Base-by-base conservation (phyloP, 768 basidiomycete species). In the Pleurotus platypus region DNA sequence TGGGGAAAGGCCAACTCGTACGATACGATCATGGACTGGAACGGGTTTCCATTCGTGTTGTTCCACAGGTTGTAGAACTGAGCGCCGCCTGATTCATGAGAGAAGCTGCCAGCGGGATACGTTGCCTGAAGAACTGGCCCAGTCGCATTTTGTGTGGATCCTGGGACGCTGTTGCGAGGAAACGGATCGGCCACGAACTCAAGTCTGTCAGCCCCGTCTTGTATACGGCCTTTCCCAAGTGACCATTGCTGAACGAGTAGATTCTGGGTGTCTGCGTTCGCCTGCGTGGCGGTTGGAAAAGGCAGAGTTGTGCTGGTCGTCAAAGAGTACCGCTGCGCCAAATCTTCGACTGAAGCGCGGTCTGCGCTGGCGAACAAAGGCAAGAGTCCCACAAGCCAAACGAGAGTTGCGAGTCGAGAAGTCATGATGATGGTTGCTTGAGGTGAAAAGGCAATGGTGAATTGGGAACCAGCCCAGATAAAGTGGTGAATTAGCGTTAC, bases 21-120 rank as follows among this genome's bases (percentile, higher is more conserved):
- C 6, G 83, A 78, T 15, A 90, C 68, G 55, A 89, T 68, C 87
- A 91, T 87, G 42, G 83, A 80, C 59, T 81, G 73, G 62, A 88
- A 89, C 16, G 71, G 69, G 24, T 78, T 77, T 3, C 77, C 78
- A 58, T 83, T 79, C 2, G 79, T 76, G 5, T 78, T 73, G 61
- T 90, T 87, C 85, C 87, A 90, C 4, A 87, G 68, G 61, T 81
- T 78, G 63, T 80, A 83, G 61, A 87, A 83, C 63, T 92, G 88
- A 26, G 80, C 75, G 2, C 90, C 89, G 47, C 88, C 84, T 12
- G 78, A 78, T 51, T 75, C 71, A 62, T 81, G 78, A 8, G 80
- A 81, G 70, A 80, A 89, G 64, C 79, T 81, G 11, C 81, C 83
- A 35, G 72, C 72, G 2, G 84, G 80, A 63, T 91, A 91, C 1